Base-by-base conservation (phyloP, 768 basidiomycete species). In the Boletus subcaerulescens region DNA sequence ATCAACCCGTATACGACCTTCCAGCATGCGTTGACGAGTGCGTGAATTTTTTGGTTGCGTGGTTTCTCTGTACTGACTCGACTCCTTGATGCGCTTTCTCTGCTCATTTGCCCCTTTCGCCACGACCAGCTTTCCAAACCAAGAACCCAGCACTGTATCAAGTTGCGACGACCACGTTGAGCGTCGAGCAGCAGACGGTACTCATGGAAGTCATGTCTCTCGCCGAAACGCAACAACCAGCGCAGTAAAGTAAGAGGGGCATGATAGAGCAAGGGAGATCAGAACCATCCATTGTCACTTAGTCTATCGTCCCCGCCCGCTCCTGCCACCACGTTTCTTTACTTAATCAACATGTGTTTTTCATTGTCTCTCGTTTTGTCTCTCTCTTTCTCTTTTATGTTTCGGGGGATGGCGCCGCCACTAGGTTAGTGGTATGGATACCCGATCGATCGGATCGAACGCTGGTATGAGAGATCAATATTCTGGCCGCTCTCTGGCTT, bases 181-280 rank as follows among this genome's bases (percentile, higher is more conserved):
- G 76, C 52, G 77, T 88, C 41, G 91, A 93, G 22, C 86, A 88
- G 62, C 90, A 91, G 68, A 87, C 88, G 2, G 64, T 85, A 50
- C 78, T 93, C 53, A 92, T 92, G 88, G 91, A 93, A 65, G 82
- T 91, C 55, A 90, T 92, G 88, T 77, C 79, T 48, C 75, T 80
- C 65, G 89, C 89, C 29, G 86, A 87, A 60, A 26, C 60, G 13
- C 64, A 61, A 18, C 64, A 59, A 26, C 52, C 48, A 26, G 35
- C 56, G 3, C 50, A 65, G 58, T 62, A 22, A 52, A 46, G 14
- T 13, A 8, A 18, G 3, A 13, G 10, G 4, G 10, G 17, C 20
- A 29, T 3, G 17, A n/a, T n/a, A n/a, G 38, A 24, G 24, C 24
- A 24, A 24, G 24, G 24, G 5, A 24, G 38, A 39, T 39, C n/a